A percentile compares a stretch with the other conserved stretches of the same genome.
These are phyloP conservation scores for Penicillium bialowiezense DNA, from an alignment of 495 filamentous ascomycete genomes.

Conservation along the genomic window DNA sequence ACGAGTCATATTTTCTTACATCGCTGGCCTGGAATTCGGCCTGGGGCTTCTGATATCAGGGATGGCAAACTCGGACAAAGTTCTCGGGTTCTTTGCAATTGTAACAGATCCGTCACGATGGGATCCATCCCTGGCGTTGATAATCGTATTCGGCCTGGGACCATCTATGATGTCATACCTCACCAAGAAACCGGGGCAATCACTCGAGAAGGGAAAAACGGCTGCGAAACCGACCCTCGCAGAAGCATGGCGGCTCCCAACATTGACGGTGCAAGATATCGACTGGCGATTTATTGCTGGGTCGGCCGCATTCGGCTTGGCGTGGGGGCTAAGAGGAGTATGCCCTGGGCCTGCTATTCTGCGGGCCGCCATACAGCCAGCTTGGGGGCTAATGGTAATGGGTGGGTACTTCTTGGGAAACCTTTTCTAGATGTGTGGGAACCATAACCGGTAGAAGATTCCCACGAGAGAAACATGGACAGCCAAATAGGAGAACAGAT, in stretches of 20 bases:
- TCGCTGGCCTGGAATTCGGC: constrained; percentile 52
- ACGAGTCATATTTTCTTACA: constrained; percentile 31
- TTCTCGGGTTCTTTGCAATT: constrained; percentile 53
- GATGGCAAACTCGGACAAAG: constrained; percentile 54
- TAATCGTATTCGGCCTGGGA: constrained; percentile 51
- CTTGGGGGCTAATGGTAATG: constrained; percentile 49
- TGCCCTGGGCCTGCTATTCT: constrained; percentile 57
- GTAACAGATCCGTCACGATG: constrained; percentile 38
- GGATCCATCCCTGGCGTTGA: constrained; percentile 51
- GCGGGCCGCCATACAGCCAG: constrained; percentile 45
- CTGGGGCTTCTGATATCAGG: constrained; percentile 52
- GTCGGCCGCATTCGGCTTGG: constrained; percentile 50
- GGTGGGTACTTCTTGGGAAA: constrained; percentile 47
- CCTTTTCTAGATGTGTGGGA: constrained; percentile 16
- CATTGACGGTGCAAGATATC: constrained; percentile 45
- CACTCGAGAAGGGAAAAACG: constrained; percentile 11
- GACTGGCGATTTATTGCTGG: constrained; percentile 54
- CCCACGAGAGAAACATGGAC: too few relatives aligned
- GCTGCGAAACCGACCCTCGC: constrained; percentile 37
- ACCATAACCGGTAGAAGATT: not conserved
- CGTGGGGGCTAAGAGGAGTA: constrained; percentile 54
- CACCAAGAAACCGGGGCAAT: constrained; percentile 29
- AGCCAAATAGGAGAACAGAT: not conserved
- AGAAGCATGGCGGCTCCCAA: constrained; percentile 45
- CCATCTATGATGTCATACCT: constrained; percentile 41